Base-by-base conservation (phyloP, 352 stramenopile genomes). In the Pythium angustatum region DNA sequence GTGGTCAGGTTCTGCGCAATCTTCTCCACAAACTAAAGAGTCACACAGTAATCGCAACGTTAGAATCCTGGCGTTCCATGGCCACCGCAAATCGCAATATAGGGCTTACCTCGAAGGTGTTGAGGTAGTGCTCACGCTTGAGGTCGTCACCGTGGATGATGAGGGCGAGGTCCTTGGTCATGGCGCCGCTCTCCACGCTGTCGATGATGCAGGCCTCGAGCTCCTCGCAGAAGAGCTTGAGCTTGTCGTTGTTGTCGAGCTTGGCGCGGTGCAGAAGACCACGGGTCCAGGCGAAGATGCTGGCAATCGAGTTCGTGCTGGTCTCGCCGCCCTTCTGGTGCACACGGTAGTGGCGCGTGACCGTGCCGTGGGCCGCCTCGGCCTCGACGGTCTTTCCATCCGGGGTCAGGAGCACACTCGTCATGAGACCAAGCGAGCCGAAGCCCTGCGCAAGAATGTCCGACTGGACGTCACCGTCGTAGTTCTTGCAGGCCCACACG, bases 401-500 rank as follows among this genome's bases (percentile, higher is more conserved):
- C 0, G 86, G 85, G 0, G 84, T 83, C 34, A 96, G 69, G 40
- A 97, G 64, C 55, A 97, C 89, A 30, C 71, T 87, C 33, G 89
- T 97, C 89, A 97, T 96, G 15, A 97, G 75, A 8, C 89, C 89
- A 5, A 97, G 77, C 43, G 86, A 96, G 48, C 89, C 89, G 62
- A 88, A 97, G 27, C 87, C 89, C 75, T 97, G 89, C 2, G 89
- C 89, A 2, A 97, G 45, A 48, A 93, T 94, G 65, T 96, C 89
- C n/a, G 81, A 94, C 73, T 94, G 85, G 67, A 97, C 87, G 69
- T 97, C 89, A 28, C 87, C 89, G 64, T 97, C 89, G 71, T 97
- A 97, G 78, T 96, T 97, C 83, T 97, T 97, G 76, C 78, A 91
- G 12, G 87, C 87, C 89, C 89, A 97, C 15, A 97, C 86, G 55